Percentiles rank a stretch among this genome's conserved stretches.
Conservation (phyloP, 73 alveolate genomes). For the Paramecium tetraurelia region DNA sequence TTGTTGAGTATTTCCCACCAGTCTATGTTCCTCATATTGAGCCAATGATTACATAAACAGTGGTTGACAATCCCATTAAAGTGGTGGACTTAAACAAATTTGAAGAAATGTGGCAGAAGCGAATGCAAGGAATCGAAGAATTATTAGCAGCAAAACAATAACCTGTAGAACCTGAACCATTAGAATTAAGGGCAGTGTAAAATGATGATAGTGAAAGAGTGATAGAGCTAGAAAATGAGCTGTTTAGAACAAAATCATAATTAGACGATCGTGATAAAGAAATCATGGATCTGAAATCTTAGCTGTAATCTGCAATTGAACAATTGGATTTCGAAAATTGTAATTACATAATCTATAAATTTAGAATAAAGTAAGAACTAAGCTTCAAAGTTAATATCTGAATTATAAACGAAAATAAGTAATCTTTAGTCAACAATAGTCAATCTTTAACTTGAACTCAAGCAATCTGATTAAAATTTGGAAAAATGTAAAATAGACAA, state of each 20-base stretch:
- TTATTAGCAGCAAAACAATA: not conserved
- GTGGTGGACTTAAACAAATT: not conserved
- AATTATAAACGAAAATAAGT: not conserved
- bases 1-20: not conserved
- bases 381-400: not conserved
- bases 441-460: not conserved
- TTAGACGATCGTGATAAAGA: not conserved
- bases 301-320: not conserved
- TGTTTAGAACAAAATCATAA: not conserved
- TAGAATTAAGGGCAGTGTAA: not conserved
- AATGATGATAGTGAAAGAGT: not conserved
- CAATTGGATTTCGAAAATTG: not conserved
- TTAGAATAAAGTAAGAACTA: not conserved
- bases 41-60: not conserved
- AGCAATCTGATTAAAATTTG: not conserved
- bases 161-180: not conserved
- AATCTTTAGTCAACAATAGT: not conserved
- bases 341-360: not conserved
- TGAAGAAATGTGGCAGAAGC: not conserved
- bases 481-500: not conserved
- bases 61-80: not conserved
- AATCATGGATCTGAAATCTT: not conserved
- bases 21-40: not conserved
- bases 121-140: not conserved
- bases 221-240: not conserved